These are phyloP conservation scores for Ophiostoma angusticollis DNA, from an alignment of 2,329 filamentous ascomycete species.

Conservation along the genomic window DNA sequence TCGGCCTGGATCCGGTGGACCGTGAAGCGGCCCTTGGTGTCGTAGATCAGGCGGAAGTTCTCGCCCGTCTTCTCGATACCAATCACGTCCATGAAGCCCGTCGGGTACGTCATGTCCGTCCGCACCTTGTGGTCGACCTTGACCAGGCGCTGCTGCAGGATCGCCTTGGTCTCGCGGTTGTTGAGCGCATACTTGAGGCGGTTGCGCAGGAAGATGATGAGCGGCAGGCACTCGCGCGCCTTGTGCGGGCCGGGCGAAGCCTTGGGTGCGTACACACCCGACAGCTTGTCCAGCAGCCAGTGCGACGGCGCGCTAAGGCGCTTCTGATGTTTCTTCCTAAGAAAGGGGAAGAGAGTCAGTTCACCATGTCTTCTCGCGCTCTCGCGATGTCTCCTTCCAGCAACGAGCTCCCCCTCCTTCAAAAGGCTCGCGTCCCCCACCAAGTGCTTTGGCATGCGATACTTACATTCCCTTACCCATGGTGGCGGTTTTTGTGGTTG, in stretches of 20 bases:
- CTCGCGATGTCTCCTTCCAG: no score
- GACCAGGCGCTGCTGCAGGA: conserved; percentile 98
- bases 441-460: no score
- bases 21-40: conserved; percentile 99
- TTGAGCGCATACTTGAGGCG: conserved; percentile 99
- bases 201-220: conserved; percentile 96
- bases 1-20: conserved; percentile 98
- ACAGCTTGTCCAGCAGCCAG: conserved; percentile 99
- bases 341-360: conserved; percentile 10
- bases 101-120: conserved; percentile 94
- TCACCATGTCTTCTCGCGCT: no score
- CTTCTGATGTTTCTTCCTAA: conserved; percentile 99
- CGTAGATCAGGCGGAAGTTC: conserved; percentile 99
- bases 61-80: conserved; percentile 99
- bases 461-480: conserved; percentile 44
- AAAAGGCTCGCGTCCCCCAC: no score
- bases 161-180: conserved; percentile 91
- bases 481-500: conserved; percentile 25
- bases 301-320: conserved; percentile 96
- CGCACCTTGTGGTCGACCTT: conserved; percentile 99
- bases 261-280: conserved; percentile 68
- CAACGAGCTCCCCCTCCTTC: no score
- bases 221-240: conserved; percentile 94
- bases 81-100: conserved; percentile 99
- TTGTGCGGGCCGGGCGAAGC: conserved; percentile 89